Evolutionary conservation across 2,329 filamentous ascomycete genomes (phyloP), one percentile per base, ranked within the genome.

Genomic region (Curvularia lunata): DNA sequence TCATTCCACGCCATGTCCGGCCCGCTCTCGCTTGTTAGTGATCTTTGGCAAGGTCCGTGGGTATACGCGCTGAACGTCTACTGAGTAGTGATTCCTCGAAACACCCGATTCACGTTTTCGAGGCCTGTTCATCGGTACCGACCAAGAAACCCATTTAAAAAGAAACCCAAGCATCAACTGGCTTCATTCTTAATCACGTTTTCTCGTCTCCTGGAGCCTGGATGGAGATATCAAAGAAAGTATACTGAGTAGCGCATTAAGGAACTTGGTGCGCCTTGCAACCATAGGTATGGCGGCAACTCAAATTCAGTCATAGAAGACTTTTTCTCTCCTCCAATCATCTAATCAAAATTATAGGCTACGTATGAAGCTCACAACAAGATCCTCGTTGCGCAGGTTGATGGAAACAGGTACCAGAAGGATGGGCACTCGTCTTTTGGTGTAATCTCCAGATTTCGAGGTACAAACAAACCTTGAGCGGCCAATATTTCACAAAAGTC

Each of bases 61-160:
- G 18, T 52, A 18, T 13, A 67, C 7, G 6, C 63, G 27, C 46
- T 67, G 5, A 8, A 38, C 6, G 52, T 41, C 9, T 28, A 9
- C n/a, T n/a, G n/a, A n/a, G n/a, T n/a, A n/a, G n/a, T n/a, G n/a
- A 13, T 1, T 30, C 28, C 18, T 47, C 18, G n/a, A 21, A 23
- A 34, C 27, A 28, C n/a, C 10, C 43, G 13, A 32, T 2, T 10
- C n/a, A 30, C 43, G 13, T 8, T 13, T 32, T 19, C 9, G 43
- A 19, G 41, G 12, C 2, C 6, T n/a, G 32, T 34, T 16, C 5
- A 13, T 34, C 13, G 9, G n/a, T 16, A 34, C 13, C 32, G 32
- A n/a, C n/a, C 32, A 4, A 16, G 32, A n/a, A 6, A 16, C 10
- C 4, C 28, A 13, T 30, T 13, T 9, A 13, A 30, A 30, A 13